Base-by-base conservation (phyloP, 2,329 filamentous ascomycete species). In the Beauveria australis region DNA sequence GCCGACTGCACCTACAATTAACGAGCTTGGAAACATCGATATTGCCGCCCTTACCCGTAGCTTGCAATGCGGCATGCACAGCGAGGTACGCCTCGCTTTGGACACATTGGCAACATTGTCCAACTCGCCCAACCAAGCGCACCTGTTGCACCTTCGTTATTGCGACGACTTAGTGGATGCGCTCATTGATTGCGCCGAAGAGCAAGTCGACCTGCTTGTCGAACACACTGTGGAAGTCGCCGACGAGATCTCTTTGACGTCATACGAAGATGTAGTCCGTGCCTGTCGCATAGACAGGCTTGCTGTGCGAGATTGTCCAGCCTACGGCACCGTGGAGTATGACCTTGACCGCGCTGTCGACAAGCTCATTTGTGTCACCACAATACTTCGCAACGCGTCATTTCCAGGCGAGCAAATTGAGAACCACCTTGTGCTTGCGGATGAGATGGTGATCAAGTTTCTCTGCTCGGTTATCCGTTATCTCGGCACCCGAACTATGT, bases 151-250 rank as follows among this genome's bases (percentile, higher is more conserved):
- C 47, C 76, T 96, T 46, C 80, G 86, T 61, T 84, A 84, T 59
- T 96, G 91, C 69, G 92, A 96, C 61, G 94, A 97, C 70, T 75
- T 99, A 61, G 81, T 96, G 19, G 94, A 97, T 63, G 88, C 89
- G 0, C 75, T 99, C 56, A 79, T 97, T 40, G 94, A 97, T 66
- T 96, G 91, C 70, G 94, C 91, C 1, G 92, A 97, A 72, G 89
- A 92, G 14, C 91, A 97, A 71, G 78, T 93, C 26, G 91, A 96
- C 44, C 72, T 89, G 12, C 80, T 99, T n/a, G 88, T 87, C 0
- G 91, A 96, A 64, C 87, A 93, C 70, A 88, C 91, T 1, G 85
- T 86, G 5, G 91, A 96, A 69, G 87, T 96, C 0, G 94, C 91
- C 0, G 91, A 97, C 70, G 89, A 90, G 62, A 88, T 97, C 65